A percentile compares a stretch with the other conserved stretches of the same genome.
Conservation (phyloP, 2,329 filamentous ascomycete genomes). For the Aspergillus unguis region DNA sequence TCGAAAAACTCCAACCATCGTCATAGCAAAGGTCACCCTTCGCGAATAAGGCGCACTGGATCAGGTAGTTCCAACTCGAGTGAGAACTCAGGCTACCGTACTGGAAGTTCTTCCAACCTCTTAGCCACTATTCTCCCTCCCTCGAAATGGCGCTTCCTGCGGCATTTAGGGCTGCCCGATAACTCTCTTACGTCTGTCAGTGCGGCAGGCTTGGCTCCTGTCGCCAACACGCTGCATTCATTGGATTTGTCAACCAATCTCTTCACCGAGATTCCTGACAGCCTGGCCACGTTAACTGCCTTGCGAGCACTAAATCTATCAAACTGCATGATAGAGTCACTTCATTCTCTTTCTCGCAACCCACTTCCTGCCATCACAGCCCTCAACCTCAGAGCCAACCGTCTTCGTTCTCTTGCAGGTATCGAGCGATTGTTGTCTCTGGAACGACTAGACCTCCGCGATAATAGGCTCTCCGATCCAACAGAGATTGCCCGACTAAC, state of each 20-base stretch:
- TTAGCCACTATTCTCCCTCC: conserved; percentile 69
- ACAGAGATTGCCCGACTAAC: conserved; percentile 86
- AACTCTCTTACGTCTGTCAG: conserved; percentile 83
- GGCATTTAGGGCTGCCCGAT: conserved; percentile 86
- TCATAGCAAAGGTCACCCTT: conserved; percentile 62
- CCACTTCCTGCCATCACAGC: conserved; percentile 88
- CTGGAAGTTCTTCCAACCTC: conserved; percentile 74
- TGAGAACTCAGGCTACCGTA: conserved; percentile 52
- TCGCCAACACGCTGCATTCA: conserved; percentile 85
- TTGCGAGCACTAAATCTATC: conserved; percentile 91
- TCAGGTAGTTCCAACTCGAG: conserved; percentile 90
- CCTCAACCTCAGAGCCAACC: conserved; percentile 84
- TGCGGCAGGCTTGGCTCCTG: conserved; percentile 69
- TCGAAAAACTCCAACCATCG: conserved; percentile 66
- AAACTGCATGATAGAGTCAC: conserved; percentile 94
- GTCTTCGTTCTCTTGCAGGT: conserved; percentile 80
- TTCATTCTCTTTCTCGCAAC: conserved; percentile 80
- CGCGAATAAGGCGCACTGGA: conserved; percentile 79
- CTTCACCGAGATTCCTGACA: conserved; percentile 92
- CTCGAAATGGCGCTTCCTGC: conserved; percentile 91
- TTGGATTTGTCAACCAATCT: conserved; percentile 90
- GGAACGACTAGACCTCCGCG: conserved; percentile 84
- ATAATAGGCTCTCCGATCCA: conserved; percentile 87
- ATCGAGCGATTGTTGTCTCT: conserved; percentile 84
- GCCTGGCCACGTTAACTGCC: conserved; percentile 76